These are phyloP conservation scores for Ceratobasidium sp. DNA, from an alignment of 1,284 basidiomycete genomes.

Conservation along the genomic window DNA sequence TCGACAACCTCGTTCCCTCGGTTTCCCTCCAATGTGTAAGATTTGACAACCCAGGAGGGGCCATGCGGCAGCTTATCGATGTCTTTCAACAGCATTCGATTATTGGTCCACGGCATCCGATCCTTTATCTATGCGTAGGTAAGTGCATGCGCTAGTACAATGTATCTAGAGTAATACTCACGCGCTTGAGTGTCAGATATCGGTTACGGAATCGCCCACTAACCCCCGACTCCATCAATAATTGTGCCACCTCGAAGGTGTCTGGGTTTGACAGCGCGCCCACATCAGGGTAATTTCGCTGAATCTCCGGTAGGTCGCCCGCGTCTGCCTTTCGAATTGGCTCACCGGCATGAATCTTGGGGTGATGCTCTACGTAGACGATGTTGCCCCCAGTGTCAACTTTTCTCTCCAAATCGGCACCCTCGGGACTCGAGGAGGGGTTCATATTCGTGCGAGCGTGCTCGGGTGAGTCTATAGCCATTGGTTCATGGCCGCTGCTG, in stretches of 20 bases:
- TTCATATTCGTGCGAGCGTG: not conserved
- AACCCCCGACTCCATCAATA: slow-evolving; percentile 1
- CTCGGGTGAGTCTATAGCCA: not conserved
- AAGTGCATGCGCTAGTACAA: not conserved
- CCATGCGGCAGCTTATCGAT: slow-evolving; percentile 21
- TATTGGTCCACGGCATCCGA: not conserved
- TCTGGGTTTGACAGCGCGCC: not conserved
- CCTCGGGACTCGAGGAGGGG: not conserved
- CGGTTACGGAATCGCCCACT: not conserved
- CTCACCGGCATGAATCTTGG: not conserved
- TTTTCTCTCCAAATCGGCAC: not conserved
- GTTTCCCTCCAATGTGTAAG: slow-evolving; percentile 48
- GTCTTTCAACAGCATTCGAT: not conserved
- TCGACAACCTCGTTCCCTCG: slow-evolving; percentile 51
- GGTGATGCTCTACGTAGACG: not conserved
- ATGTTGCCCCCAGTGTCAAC: not conserved
- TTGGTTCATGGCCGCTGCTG: not conserved
- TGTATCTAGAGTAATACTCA: not conserved
- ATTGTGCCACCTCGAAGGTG: not conserved
- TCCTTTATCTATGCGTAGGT: not conserved
- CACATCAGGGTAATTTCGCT: not conserved
- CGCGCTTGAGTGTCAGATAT: slow-evolving; percentile 1
- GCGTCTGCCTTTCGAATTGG: not conserved
- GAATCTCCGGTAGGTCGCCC: not conserved
- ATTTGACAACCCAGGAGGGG: not conserved